Conservation (phyloP, 2,329 filamentous ascomycete species). For the Peltaster fructicola region DNA sequence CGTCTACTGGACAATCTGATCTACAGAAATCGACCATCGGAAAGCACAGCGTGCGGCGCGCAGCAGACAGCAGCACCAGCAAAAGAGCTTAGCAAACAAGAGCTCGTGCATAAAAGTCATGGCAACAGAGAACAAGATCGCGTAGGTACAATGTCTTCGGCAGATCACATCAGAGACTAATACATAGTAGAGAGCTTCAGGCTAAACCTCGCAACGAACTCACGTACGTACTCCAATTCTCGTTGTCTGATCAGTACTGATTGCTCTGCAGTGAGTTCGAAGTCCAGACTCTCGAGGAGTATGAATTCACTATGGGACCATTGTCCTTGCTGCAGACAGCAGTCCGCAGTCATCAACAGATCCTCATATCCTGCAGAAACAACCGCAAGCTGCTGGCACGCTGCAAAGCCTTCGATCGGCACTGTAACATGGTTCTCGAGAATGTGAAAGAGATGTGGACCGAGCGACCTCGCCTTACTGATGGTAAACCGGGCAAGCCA, state of each 20-base stretch:
- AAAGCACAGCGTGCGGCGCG: too few species aligned
- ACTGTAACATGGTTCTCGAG: conserved; percentile 98
- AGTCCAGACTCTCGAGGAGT: conserved; percentile 62
- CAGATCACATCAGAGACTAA: too few species aligned
- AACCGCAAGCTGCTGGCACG: conserved; percentile 94
- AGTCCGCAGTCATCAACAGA: conserved; percentile 83
- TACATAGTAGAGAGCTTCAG: conserved; percentile 57
- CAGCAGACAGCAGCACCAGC: too few species aligned
- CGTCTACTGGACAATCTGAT: too few species aligned
- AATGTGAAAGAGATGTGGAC: conserved; percentile 99
- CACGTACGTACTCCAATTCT: conserved; percentile 74
- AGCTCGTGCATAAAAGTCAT: too few species aligned
- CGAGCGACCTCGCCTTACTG: conserved; percentile 66
- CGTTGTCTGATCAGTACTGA: too few species aligned
- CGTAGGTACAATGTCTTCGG: conserved; percentile 20
- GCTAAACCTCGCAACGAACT: conserved; percentile 78
- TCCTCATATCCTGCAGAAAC: conserved; percentile 93
- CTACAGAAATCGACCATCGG: too few species aligned
- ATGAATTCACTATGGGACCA: conserved; percentile 63
- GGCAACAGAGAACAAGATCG: conserved; percentile 24
- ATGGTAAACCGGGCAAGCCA: conserved; percentile 72
- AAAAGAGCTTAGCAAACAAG: too few species aligned
- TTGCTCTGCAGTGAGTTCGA: conserved; percentile 66
- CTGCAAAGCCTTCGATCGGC: conserved; percentile 95
- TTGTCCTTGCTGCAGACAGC: conserved; percentile 94